Base-by-base conservation (phyloP, 192 early-diverging fungal genomes). In the Pilaira anomala region DNA sequence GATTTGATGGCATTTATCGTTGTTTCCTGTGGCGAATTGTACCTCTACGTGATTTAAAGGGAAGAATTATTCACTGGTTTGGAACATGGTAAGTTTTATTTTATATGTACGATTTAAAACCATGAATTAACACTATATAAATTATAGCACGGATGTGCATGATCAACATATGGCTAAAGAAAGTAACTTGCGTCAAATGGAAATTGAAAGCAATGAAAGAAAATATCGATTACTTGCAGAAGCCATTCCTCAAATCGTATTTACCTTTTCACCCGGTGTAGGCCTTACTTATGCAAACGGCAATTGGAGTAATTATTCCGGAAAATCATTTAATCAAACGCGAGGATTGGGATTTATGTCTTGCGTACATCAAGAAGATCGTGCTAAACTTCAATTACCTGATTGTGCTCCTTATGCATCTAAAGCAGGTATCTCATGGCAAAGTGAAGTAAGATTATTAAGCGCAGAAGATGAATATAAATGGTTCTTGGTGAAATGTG, bases 191-290 rank as follows among this genome's bases (percentile, higher is more conserved):
- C 74, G 80, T 9, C 82, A 81, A 53, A 62, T 75, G 29, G 80
- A 84, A 41, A 67, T 77, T 25, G 78, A 80, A 48, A 75, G 75
- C 51, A 84, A 78, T 45, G 82, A 84, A 72, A 74, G 78, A 59
- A 84, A 84, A 68, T 84, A 84, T 51, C 67, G 82, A 29, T 54
- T 81, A 9, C 50, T 84, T 19, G 82, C 82, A 0, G 82, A 84
- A 51, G 80, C 82, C 7, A 84, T 84, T 30, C 82, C 82, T 8
- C 82, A 84, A 62, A 80, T 84, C 44, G 82, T 84, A 2, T 84
- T 84, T 55, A 84, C 80, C 0, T 75, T 78, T 14, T 63, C 78
- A 0, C 79, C 79, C 19, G 73, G 74, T 30, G 65, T 71, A 26
- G 82, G 82, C 0, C 52, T 84, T 14, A 80, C 75, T 2, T 84